phyloP scores from a whole-genome alignment of 2,329 filamentous ascomycete species.

The Fusarium cicatricum region DNA sequence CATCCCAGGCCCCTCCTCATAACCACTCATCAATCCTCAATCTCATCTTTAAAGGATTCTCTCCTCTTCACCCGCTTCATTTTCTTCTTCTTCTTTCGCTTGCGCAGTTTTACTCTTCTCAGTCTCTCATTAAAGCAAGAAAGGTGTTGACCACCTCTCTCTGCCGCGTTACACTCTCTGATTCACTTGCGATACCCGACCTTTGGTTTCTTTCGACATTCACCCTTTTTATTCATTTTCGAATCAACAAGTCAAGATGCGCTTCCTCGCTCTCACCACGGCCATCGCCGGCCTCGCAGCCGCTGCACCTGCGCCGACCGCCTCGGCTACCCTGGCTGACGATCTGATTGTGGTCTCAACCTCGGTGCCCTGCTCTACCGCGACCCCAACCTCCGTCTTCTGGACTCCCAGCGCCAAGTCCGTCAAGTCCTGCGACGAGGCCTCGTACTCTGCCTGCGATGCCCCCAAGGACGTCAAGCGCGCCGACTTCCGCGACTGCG shows the following conservation, averaged over 20 bases:
- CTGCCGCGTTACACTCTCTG: constrained; percentile 11
- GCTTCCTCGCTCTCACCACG: constrained; percentile 10
- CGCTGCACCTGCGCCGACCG: constrained; percentile 23
- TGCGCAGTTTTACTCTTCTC: constrained; percentile 19
- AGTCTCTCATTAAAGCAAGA: constrained; percentile 28
- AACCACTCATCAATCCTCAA: too few species aligned
- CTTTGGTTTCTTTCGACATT: not conserved
- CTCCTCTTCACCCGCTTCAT: not conserved
- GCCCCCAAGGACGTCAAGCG: constrained; percentile 29
- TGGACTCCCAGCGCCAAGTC: constrained; percentile 39
- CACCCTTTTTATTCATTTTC: not conserved
- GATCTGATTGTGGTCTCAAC: constrained; percentile 33
- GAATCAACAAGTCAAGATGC: constrained; percentile 22
- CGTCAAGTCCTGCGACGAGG: constrained; percentile 40
- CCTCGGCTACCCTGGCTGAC: constrained; percentile 3
- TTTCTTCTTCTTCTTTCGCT: constrained; percentile 6
- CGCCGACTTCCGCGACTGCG: constrained; percentile 45
- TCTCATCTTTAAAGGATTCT: constrained; percentile 2
- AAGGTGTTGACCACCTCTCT: constrained; percentile 30
- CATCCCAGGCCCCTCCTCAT: constrained; percentile 17
- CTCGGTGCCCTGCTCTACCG: constrained; percentile 1
- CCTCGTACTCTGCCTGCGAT: constrained; percentile 31
- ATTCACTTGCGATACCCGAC: constrained; percentile 8
- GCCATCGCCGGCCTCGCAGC: constrained; percentile 21
- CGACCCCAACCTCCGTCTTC: constrained; percentile 14